A percentile compares a stretch with the other conserved stretches of the same genome.
Conservation (phyloP, 306 rosid genomes). For the Crotalaria pallida region DNA sequence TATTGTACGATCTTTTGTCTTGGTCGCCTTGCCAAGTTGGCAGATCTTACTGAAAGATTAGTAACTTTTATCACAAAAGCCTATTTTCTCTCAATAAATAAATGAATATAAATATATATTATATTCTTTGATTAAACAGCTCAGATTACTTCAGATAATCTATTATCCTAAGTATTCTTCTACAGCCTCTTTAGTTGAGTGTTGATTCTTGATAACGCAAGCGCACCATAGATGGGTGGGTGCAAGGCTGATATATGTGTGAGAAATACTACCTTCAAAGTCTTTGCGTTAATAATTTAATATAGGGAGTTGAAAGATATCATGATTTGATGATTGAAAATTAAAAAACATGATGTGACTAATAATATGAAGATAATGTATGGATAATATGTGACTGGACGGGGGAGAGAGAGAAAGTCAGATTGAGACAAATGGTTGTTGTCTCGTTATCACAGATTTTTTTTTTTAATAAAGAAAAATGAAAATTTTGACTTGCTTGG, state of each 20-base stretch:
- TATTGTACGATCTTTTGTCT: neutral
- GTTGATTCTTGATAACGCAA: constrained; percentile 23
- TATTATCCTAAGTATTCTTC: neutral
- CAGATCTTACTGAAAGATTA: neutral
- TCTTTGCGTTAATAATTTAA: constrained; percentile 21
- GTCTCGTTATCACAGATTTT: too few relatives aligned
- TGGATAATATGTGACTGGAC: constrained; percentile 48
- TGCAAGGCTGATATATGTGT: neutral
- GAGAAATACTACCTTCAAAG: constrained; percentile 1
- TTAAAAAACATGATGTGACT: constrained; percentile 41
- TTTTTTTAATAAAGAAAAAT: too few relatives aligned
- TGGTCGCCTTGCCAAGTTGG: neutral
- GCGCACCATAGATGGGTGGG: neutral
- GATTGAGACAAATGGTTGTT: constrained; percentile 18
- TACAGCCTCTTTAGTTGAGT: neutral
- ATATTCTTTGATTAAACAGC: too few relatives aligned
- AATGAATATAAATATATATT: too few relatives aligned
- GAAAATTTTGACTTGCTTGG: too few relatives aligned
- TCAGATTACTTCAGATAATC: too few relatives aligned
- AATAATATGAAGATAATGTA: constrained; percentile 53
- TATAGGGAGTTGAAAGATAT: constrained; percentile 22
- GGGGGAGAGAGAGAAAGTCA: constrained; percentile 30
- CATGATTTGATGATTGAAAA: constrained; percentile 55
- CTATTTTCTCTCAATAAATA: neutral
- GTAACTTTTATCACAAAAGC: neutral